A percentile compares a stretch with the other conserved stretches of the same genome.
These are phyloP conservation scores for Cryphonectria japonica DNA, from an alignment of 2,329 filamentous ascomycete genomes.

Conservation along the genomic window DNA sequence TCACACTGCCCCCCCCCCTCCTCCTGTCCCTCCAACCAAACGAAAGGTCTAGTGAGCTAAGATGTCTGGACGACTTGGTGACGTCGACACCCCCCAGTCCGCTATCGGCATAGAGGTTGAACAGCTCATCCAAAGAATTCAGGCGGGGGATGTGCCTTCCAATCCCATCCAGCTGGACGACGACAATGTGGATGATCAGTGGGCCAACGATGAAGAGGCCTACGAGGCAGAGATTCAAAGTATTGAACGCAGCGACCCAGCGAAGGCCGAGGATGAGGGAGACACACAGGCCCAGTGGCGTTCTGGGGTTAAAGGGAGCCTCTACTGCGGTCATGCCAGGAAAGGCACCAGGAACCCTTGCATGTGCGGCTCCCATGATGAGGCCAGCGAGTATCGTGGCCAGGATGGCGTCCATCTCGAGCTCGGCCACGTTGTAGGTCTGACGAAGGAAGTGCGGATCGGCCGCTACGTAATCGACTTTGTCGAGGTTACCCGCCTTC, in stretches of 20 bases:
- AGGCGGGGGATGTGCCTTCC: constrained; percentile 2
- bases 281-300: not conserved
- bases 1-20: no score
- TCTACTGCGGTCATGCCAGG: constrained; percentile 17
- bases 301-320: not conserved
- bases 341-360: constrained; percentile 26
- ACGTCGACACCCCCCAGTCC: not conserved
- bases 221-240: constrained; percentile 19
- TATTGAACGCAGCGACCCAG: constrained; percentile 21
- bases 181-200: constrained; percentile 21
- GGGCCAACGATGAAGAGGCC: constrained; percentile 22
- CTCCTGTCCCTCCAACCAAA: not conserved
- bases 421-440: constrained; percentile 31
- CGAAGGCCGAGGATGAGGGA: constrained; percentile 7
- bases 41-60: not conserved
- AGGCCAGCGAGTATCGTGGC: constrained; percentile 21
- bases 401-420: constrained; percentile 18
- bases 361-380: constrained; percentile 16
- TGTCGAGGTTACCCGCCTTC: constrained; percentile 46
- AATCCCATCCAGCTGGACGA: constrained; percentile 21
- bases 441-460: constrained; percentile 33
- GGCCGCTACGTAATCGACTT: constrained; percentile 26
- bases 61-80: not conserved
- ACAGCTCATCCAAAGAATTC: not conserved
- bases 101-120: not conserved